A percentile compares a stretch with the other conserved stretches of the same genome.
Conservation (phyloP, 768 basidiomycete genomes). For the Mycena haematopus region DNA sequence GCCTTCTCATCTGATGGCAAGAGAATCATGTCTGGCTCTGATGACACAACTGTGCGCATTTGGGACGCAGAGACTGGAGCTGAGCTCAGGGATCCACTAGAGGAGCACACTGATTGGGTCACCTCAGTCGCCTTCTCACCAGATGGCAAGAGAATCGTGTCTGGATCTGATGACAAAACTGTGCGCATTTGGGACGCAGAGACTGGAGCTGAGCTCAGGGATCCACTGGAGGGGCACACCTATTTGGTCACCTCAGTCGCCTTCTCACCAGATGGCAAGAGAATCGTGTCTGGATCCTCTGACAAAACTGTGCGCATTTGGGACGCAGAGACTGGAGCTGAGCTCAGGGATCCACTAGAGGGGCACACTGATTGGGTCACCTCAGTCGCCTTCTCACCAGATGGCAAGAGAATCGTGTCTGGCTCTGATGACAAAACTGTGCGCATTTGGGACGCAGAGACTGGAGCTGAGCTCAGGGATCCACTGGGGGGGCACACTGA, state of each 20-base stretch:
- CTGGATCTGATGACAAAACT: slow-evolving; percentile 3
- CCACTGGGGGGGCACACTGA: neutral
- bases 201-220: slow-evolving; percentile 1
- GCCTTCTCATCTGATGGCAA: neutral
- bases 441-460: neutral
- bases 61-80: neutral
- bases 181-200: slow-evolving; percentile 7
- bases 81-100: neutral
- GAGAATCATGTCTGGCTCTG: neutral
- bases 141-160: slow-evolving; percentile 8
- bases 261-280: neutral
- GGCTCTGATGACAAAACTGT: slow-evolving; percentile 3
- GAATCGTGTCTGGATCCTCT: neutral
- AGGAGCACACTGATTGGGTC: slow-evolving; percentile 5
- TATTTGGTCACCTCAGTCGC: neutral
- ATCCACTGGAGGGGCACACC: slow-evolving; percentile 3
- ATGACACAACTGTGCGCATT: neutral
- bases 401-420: slow-evolving; percentile 5
- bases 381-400: slow-evolving; percentile 8
- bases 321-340: slow-evolving; percentile 7
- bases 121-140: slow-evolving; percentile 9
- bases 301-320: neutral
- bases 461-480: neutral
- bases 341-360: neutral
- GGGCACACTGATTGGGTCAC: slow-evolving; percentile 5